Evolutionary conservation across 345 rosid genomes (phyloP).

Genomic region (Aethionema arabicum): DNA sequence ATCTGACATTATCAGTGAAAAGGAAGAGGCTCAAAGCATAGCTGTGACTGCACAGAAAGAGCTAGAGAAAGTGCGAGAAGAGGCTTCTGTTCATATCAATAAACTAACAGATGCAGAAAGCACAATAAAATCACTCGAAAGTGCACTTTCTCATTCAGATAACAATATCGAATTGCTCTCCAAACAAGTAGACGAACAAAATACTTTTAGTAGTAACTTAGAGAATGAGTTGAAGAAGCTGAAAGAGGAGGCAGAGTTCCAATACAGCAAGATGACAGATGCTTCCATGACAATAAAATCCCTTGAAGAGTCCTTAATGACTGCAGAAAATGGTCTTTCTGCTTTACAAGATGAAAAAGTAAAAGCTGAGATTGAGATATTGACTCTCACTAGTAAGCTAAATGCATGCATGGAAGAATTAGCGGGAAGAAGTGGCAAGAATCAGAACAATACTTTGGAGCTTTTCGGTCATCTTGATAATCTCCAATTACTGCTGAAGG

Average conservation of each 20-base stretch:
- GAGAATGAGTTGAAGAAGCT: constrained; percentile 59
- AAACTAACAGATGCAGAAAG: constrained; percentile 57
- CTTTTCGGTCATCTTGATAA: constrained; percentile 47
- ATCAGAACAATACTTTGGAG: constrained; percentile 57
- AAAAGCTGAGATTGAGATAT: constrained; percentile 59
- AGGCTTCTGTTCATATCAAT: constrained; percentile 47
- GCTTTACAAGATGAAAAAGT: constrained; percentile 58
- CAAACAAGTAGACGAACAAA: constrained; percentile 45
- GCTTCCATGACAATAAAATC: constrained; percentile 53
- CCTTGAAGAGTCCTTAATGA: constrained; percentile 56
- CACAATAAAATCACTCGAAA: constrained; percentile 62
- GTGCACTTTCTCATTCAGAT: constrained; percentile 57
- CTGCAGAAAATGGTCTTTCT: constrained; percentile 52
- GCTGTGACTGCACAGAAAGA: constrained; percentile 53
- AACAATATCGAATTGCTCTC: constrained; percentile 47
- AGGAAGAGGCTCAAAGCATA: constrained; percentile 63
- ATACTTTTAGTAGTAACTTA: constrained; percentile 43
- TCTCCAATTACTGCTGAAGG: constrained; percentile 58
- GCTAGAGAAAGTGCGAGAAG: constrained; percentile 54
- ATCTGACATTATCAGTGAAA: constrained; percentile 54
- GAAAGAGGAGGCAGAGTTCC: constrained; percentile 55
- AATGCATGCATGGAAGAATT: constrained; percentile 76
- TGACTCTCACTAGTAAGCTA: constrained; percentile 59
- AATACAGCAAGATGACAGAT: constrained; percentile 49
- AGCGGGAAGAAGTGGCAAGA: constrained; percentile 60